Base-by-base conservation (phyloP, 2,329 filamentous ascomycete species). In the Rachicladosporium sp. region DNA sequence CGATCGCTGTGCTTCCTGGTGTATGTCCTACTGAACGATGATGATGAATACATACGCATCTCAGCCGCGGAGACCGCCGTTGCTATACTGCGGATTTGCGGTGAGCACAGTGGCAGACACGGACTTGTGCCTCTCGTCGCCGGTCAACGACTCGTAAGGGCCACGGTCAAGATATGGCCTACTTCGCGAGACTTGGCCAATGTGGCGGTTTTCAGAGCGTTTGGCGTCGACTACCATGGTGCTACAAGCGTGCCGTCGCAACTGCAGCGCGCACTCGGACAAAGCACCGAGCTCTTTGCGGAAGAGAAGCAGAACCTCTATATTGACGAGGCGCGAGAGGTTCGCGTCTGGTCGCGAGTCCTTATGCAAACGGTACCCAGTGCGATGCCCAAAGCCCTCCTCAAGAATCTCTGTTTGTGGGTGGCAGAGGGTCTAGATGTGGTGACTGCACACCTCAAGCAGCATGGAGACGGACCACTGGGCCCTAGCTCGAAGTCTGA, bases 231-330 rank as follows among this genome's bases (percentile, higher is more conserved):
- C 3, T 8, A 6, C 23, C 6, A 27, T 27, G 23, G 23, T 8
- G 10, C 30, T 3, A 4, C 10, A 1, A 36, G 41, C 4, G 45
- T 52, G 2, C 36, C 38, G 6, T 40, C 45, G 10, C 42, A 46
- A 13, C 29, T 56, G 13, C 23, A 27, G 23, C 23, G 23, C 7
- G 23, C 5, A 8, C 23, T 27, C 23, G 33, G 37, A 21, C 34
- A 30, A 2, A 31, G 34, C 29, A 12, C 50, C 57, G 69, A 78
- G 3, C 72, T 98, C 1, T 98, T 98, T 56, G 80, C 74, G 1
- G 72, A 86, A 41, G 91, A 98, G 61, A 88, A 93, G 57, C 87
- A 93, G 57, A 98, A 98, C 56, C 70, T 95, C n/a, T 96, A 85
- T 58, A 67, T 89, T 36, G 89, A 96, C 57, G 80, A 87, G 49